A percentile compares a stretch with the other conserved stretches of the same genome.
phyloP scores from a whole-genome alignment of 129 eudicot species.

The Heracleum sosnowskyi region DNA sequence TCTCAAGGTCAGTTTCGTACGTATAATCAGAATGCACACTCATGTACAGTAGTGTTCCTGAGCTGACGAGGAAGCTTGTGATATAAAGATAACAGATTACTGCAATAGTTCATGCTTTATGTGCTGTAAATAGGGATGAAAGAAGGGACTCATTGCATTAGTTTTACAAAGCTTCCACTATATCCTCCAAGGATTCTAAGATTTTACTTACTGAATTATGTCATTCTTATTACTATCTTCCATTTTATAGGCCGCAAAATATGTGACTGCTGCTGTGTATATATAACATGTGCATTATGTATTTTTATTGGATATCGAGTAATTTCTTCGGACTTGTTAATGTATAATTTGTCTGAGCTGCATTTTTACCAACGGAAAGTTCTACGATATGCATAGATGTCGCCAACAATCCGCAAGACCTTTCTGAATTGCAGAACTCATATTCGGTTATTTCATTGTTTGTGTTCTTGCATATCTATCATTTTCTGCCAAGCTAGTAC shows the following conservation, averaged over 20 bases:
- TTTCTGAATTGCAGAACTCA: neutral
- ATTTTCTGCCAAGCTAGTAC: neutral
- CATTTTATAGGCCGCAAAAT: neutral
- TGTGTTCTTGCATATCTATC: neutral
- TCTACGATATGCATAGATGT: neutral
- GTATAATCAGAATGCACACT: conserved; percentile 28
- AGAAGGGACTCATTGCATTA: neutral
- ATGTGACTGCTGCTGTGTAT: neutral
- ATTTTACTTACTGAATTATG: neutral
- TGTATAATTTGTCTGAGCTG: neutral
- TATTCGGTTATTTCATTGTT: neutral
- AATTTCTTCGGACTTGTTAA: neutral
- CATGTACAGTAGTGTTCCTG: conserved; percentile 25
- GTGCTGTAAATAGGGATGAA: conserved; percentile 2
- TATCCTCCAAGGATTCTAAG: neutral
- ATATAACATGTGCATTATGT: neutral
- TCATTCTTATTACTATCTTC: neutral
- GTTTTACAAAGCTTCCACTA: neutral
- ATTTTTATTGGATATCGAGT: neutral
- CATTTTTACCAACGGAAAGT: neutral
- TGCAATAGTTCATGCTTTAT: neutral
- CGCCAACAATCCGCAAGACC: neutral
- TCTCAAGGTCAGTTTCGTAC: conserved; percentile 30
- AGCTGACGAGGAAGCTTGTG: conserved; percentile 18
- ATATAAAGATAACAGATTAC: neutral